Evolutionary conservation across 2,329 filamentous ascomycete species (phyloP).

Genomic region (Stemphylium vesicarium): DNA sequence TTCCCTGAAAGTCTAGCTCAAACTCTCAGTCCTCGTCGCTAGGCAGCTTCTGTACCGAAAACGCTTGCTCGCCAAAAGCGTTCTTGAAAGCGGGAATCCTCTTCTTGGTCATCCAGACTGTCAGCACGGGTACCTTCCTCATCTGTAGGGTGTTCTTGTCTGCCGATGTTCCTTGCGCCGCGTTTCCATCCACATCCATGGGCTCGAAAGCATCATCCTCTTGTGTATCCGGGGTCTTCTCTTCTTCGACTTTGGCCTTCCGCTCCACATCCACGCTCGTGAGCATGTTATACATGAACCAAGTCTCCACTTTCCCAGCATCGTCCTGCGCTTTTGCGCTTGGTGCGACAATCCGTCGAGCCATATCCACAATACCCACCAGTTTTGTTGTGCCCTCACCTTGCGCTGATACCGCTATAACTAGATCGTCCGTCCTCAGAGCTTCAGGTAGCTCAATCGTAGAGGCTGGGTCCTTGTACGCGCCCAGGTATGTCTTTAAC

Average conservation of each 20-base stretch:
- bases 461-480: conserved; percentile 6
- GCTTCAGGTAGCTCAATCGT: conserved; percentile 17
- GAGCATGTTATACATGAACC: conserved; percentile 29
- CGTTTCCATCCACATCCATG: conserved; percentile 12
- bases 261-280: conserved; percentile 17
- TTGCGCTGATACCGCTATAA: conserved; percentile 30
- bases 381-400: conserved; percentile 28
- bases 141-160: conserved; percentile 1
- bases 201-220: conserved; percentile 26
- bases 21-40: conserved; percentile 4
- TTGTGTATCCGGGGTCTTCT: background rate
- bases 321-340: conserved; percentile 2
- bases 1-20: background rate
- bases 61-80: conserved; percentile 27
- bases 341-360: conserved; percentile 16
- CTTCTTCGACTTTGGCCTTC: background rate
- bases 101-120: conserved; percentile 29
- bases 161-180: background rate
- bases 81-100: conserved; percentile 20
- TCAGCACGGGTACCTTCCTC: conserved; percentile 25
- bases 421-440: conserved; percentile 5
- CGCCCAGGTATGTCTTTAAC: conserved; percentile 18
- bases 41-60: conserved; percentile 10
- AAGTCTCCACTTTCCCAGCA: conserved; percentile 9
- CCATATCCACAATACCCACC: conserved; percentile 30